phyloP scores from a whole-genome alignment of 2,329 filamentous ascomycete species.

The Fusarium marasasianum region DNA sequence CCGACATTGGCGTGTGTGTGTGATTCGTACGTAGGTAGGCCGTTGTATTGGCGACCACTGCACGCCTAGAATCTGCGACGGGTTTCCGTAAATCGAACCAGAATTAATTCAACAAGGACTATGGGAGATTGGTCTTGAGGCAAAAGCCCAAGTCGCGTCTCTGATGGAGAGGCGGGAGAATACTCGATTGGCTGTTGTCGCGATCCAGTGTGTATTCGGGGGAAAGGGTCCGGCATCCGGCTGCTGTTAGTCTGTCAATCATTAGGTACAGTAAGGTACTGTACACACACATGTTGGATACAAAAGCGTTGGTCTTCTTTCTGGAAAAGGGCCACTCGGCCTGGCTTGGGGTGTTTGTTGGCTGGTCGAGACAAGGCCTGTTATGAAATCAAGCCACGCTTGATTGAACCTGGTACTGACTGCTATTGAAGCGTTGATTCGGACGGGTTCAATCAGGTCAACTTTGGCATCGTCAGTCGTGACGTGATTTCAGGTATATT shows the following conservation, averaged over 20 bases:
- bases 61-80: conserved; percentile 33
- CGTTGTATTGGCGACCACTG: conserved; percentile 38
- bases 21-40: conserved; percentile 39
- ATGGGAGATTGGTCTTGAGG: conserved; percentile 29
- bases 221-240: conserved; percentile 17
- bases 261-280: neutral
- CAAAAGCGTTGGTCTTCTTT: conserved; percentile 7
- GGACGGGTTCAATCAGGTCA: neutral
- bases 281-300: neutral
- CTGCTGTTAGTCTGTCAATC: conserved; percentile 3
- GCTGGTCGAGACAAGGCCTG: neutral
- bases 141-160: conserved; percentile 1
- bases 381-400: conserved; percentile 10
- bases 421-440: neutral
- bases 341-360: neutral
- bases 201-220: conserved; percentile 21
- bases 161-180: conserved; percentile 20
- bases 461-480: neutral
- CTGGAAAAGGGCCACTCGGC: conserved; percentile 13
- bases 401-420: neutral
- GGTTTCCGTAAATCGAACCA: conserved; percentile 5
- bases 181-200: conserved; percentile 23
- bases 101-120: conserved; percentile 12
- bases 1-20: conserved; percentile 30
- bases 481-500: neutral